Evolutionary conservation across 148 eudicot species (phyloP).

Genomic region (Amaranthus palmeri): DNA sequence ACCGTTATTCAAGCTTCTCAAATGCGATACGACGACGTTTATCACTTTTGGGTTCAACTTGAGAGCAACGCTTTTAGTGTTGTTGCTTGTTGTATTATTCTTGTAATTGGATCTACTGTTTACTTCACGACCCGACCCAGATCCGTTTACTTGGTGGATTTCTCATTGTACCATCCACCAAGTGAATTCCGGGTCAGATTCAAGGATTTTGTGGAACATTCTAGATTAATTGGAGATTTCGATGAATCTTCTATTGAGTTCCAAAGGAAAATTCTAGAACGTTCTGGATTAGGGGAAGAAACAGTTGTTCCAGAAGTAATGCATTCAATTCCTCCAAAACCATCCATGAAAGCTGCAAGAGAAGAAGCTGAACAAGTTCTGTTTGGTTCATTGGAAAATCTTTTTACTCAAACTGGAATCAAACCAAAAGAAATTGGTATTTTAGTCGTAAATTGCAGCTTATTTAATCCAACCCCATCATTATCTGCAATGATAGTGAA

Average conservation of each 20-base stretch:
- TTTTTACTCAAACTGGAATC: conserved; percentile 33
- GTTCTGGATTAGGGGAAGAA: conserved; percentile 58
- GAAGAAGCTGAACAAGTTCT: conserved; percentile 52
- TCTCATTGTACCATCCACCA: conserved; percentile 44
- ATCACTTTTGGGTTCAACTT: conserved; percentile 39
- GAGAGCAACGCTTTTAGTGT: conserved; percentile 35
- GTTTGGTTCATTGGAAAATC: conserved; percentile 45
- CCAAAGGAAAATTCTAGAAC: conserved; percentile 49
- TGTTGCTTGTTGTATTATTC: conserved; percentile 21
- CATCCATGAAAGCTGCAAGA: conserved; percentile 53
- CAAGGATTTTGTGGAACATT: conserved; percentile 35
- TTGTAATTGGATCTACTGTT: conserved; percentile 38
- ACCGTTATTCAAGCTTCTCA: conserved; percentile 41
- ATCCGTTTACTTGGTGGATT: conserved; percentile 50
- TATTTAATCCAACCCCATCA: conserved; percentile 64
- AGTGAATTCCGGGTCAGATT: conserved; percentile 28
- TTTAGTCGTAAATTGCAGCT: conserved; percentile 51
- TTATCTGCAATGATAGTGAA: conserved; percentile 62
- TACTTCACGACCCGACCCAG: conserved; percentile 50
- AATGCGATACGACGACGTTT: conserved; percentile 45
- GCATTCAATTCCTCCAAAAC: conserved; percentile 49
- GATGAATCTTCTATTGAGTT: conserved; percentile 50
- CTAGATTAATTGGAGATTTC: conserved; percentile 38
- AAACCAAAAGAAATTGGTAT: conserved; percentile 50
- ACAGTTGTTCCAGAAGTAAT: conserved; percentile 46